phyloP scores from a whole-genome alignment of 371 early-diverging fungal genomes.

The Mucor irregularis region DNA sequence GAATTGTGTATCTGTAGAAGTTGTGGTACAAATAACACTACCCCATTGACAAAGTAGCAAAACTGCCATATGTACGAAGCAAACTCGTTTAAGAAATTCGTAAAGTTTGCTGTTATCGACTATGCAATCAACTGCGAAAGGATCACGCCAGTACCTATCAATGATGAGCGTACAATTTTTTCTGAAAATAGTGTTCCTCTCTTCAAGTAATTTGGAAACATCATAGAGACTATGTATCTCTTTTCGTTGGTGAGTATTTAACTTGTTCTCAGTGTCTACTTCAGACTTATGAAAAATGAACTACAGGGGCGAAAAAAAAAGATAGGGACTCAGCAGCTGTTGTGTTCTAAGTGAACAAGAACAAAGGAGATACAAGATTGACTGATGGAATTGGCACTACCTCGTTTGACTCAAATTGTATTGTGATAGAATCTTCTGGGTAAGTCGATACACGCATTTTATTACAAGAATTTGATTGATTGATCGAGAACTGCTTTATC shows the following conservation, averaged over 20 bases:
- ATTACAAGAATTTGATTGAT: background rate
- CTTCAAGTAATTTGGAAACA: constrained; percentile 2
- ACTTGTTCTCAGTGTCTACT: background rate
- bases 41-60: background rate
- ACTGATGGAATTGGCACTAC: background rate
- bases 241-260: background rate
- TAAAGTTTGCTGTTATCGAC: constrained; percentile 4
- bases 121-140: constrained; percentile 2
- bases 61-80: background rate
- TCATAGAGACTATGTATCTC: background rate
- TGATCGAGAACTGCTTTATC: background rate
- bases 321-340: background rate
- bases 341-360: background rate
- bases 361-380: background rate
- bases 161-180: constrained; percentile 6
- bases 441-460: background rate
- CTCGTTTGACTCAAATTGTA: background rate
- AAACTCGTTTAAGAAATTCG: background rate
- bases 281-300: too few relatives aligned
- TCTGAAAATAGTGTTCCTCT: background rate
- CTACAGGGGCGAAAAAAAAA: background rate
- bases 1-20: too few relatives aligned
- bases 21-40: too few relatives aligned
- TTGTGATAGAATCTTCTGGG: constrained; percentile 6
- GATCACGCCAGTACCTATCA: constrained; percentile 1